Percentiles rank a stretch among this genome's conserved stretches.
phyloP scores from a whole-genome alignment of 352 stramenopile species.

The Saprolegnia parasitica region DNA sequence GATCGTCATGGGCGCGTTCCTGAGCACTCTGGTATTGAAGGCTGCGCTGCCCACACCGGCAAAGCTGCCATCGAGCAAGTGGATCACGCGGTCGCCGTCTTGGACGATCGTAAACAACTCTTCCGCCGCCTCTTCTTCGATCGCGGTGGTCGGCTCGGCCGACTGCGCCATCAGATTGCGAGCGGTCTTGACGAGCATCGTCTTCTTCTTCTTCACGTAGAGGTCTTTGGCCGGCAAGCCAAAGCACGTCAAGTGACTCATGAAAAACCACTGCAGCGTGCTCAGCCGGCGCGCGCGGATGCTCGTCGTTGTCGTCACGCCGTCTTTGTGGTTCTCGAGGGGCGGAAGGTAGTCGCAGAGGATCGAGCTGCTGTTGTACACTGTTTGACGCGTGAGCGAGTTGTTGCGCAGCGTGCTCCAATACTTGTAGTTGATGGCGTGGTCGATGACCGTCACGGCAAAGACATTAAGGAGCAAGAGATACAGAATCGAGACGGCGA shows the following conservation, averaged over 20 bases:
- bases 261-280: constrained; percentile 28
- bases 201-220: not conserved
- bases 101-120: not conserved
- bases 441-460: not conserved
- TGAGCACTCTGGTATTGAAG: not conserved
- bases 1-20: not conserved
- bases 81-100: not conserved
- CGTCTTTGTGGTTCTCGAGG: too few species aligned
- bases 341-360: constrained; percentile 19
- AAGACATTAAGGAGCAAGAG: constrained; percentile 14
- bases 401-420: constrained; percentile 11
- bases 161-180: not conserved
- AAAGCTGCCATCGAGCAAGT: not conserved
- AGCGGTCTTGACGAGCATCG: not conserved
- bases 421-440: not conserved
- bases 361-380: constrained; percentile 17
- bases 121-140: not conserved
- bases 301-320: not conserved
- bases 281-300: constrained; percentile 17
- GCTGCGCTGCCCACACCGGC: not conserved
- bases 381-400: constrained; percentile 12
- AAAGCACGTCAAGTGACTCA: constrained; percentile 22
- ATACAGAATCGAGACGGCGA: not conserved
- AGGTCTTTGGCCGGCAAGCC: constrained; percentile 20
- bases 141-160: not conserved